phyloP scores from a whole-genome alignment of 371 early-diverging fungal genomes.

The Haplosporangium sp. region DNA sequence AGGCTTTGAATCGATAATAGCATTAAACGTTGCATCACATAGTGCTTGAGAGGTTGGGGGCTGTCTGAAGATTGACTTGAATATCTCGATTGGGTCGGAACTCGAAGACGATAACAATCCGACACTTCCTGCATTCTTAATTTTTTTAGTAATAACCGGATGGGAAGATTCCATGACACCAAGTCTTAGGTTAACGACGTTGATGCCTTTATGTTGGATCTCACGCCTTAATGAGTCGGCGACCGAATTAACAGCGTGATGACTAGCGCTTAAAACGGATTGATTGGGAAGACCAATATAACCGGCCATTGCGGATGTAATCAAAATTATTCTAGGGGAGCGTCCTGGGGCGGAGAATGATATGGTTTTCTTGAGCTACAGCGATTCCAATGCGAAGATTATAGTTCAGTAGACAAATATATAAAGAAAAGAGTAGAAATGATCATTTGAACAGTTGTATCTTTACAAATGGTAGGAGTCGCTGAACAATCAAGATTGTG shows the following conservation, averaged over 20 bases:
- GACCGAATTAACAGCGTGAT: background rate
- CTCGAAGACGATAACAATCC: background rate
- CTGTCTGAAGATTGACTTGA: background rate
- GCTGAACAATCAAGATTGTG: conserved; percentile 3
- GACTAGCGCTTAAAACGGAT: background rate
- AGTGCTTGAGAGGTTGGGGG: background rate
- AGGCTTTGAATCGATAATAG: background rate
- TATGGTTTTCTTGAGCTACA: background rate
- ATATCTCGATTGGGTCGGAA: background rate
- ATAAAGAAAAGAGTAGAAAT: too few species aligned
- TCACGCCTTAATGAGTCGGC: conserved; percentile 4
- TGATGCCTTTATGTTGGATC: background rate
- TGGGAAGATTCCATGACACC: background rate
- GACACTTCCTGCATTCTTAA: background rate
- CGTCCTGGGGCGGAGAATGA: background rate
- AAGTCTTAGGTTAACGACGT: background rate
- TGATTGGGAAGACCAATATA: background rate
- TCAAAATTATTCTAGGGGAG: background rate
- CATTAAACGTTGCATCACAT: background rate
- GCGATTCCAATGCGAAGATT: background rate
- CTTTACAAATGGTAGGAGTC: conserved; percentile 10
- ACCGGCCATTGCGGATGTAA: conserved; percentile 1
- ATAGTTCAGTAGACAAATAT: too few species aligned
- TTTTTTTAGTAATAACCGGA: background rate
- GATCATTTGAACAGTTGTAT: background rate